These are phyloP conservation scores for Zymoseptoria crescenta DNA, from an alignment of 2,329 filamentous ascomycete species.

Conservation along the genomic window DNA sequence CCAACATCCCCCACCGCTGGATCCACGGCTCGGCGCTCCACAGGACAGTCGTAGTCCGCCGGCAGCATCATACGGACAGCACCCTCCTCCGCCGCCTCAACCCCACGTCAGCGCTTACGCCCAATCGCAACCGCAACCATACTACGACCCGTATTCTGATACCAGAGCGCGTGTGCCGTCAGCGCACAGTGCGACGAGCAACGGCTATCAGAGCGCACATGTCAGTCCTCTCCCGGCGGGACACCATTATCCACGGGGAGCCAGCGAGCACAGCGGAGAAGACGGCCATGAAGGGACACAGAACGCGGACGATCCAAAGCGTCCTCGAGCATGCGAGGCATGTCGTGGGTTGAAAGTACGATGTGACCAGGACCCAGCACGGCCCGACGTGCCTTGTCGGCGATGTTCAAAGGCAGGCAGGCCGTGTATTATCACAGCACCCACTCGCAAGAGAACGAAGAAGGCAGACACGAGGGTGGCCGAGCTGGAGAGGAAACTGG, in stretches of 20 bases:
- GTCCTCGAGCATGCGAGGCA: constrained; percentile 41
- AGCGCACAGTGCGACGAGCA: constrained; percentile 1
- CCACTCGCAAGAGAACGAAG: constrained; percentile 72
- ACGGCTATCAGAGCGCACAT: constrained; percentile 19
- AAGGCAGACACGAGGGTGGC: constrained; percentile 85
- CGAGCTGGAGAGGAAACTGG: constrained; percentile 87
- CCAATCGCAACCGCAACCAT: neutral
- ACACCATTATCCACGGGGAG: constrained; percentile 7
- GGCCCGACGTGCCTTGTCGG: constrained; percentile 50
- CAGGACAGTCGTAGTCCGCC: neutral
- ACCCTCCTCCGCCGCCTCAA: neutral
- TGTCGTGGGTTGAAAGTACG: constrained; percentile 55
- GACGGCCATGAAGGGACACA: constrained; percentile 9
- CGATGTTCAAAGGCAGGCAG: constrained; percentile 76
- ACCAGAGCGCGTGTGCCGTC: neutral
- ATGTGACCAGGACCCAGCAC: constrained; percentile 65
- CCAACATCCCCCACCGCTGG: neutral
- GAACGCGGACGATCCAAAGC: constrained; percentile 34
- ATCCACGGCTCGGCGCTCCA: neutral
- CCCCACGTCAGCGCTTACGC: neutral
- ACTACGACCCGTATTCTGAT: neutral
- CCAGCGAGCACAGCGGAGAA: constrained; percentile 10
- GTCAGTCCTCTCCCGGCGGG: constrained; percentile 14
- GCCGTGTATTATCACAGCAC: constrained; percentile 68
- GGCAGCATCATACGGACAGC: neutral